Percentiles rank a stretch among this genome's conserved stretches.
Conservation (phyloP, 805 yeast genomes). For the Saturnispora ahearnii region DNA sequence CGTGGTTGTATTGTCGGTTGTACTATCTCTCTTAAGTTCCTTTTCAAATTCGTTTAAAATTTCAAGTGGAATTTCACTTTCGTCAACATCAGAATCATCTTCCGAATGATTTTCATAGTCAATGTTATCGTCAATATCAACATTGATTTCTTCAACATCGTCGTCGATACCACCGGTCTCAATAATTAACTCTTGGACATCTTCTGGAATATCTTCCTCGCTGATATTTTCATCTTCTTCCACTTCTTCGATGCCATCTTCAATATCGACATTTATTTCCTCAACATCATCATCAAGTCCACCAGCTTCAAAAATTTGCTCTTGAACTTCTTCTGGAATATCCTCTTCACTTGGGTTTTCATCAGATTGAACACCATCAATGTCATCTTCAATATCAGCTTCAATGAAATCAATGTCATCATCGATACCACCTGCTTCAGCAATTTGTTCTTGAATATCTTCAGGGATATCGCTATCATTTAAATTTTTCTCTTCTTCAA, state of each 20-base stretch:
- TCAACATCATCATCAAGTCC: constrained; percentile 4
- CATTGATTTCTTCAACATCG: constrained; percentile 3
- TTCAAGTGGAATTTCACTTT: neutral
- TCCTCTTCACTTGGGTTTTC: constrained; percentile 5
- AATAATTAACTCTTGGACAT: constrained; percentile 2
- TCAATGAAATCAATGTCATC: constrained; percentile 9
- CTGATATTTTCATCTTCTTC: neutral
- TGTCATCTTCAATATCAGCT: constrained; percentile 7
- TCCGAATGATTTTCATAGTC: constrained; percentile 4
- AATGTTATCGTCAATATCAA: neutral
- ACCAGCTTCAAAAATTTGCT: neutral
- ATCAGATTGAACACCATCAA: constrained; percentile 5
- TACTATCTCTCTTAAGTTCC: neutral
- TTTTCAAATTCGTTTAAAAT: neutral
- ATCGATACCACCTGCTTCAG: neutral
- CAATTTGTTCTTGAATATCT: neutral
- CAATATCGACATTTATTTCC: neutral
- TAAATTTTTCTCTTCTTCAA: neutral
- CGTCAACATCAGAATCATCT: constrained; percentile 1
- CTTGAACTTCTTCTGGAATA: constrained; percentile 5
- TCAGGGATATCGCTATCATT: constrained; percentile 8
- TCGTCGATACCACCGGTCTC: constrained; percentile 2
- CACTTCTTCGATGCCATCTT: neutral
- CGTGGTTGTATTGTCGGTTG: neutral
- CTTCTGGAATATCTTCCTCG: constrained; percentile 3